Percentiles rank a stretch among this genome's conserved stretches.
These are phyloP conservation scores for Inonotus obliquus DNA, from an alignment of 1,284 basidiomycete genomes.

Conservation along the genomic window DNA sequence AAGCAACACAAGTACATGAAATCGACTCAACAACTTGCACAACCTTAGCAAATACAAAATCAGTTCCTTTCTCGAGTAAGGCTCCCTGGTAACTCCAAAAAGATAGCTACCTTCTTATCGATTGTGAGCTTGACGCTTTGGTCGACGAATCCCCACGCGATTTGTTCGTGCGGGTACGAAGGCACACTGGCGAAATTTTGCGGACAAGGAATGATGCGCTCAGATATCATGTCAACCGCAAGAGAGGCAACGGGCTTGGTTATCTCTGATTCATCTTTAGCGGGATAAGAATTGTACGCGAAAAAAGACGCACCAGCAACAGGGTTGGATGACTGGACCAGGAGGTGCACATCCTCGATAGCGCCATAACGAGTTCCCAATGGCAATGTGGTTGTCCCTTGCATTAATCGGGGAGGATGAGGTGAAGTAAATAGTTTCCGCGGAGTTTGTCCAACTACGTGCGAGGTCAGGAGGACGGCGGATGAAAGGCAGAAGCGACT, in stretches of 20 bases:
- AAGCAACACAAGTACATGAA: conserved; percentile 69
- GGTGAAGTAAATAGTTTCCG: conserved; percentile 81
- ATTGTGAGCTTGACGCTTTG: conserved; percentile 52
- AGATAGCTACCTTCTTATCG: conserved; percentile 53
- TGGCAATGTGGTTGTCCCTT: conserved; percentile 67
- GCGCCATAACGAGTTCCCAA: conserved; percentile 70
- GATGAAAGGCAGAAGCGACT: conserved; percentile 19
- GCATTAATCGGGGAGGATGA: conserved; percentile 74
- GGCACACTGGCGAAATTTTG: conserved; percentile 58
- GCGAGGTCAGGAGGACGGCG: conserved; percentile 17
- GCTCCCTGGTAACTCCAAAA: neutral
- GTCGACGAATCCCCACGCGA: conserved; percentile 60
- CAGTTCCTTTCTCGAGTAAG: conserved; percentile 12
- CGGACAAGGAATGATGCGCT: conserved; percentile 61
- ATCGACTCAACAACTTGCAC: conserved; percentile 74
- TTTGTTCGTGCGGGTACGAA: conserved; percentile 56
- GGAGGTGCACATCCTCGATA: conserved; percentile 68
- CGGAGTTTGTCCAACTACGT: conserved; percentile 83
- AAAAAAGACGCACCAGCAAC: conserved; percentile 47
- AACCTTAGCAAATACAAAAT: conserved; percentile 36
- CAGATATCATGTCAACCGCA: conserved; percentile 50
- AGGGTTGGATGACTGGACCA: conserved; percentile 53
- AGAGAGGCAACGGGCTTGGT: conserved; percentile 49
- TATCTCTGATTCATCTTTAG: conserved; percentile 38
- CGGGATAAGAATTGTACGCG: neutral